Conservation (phyloP, 768 basidiomycete species). For the Tulasnella sp. region DNA sequence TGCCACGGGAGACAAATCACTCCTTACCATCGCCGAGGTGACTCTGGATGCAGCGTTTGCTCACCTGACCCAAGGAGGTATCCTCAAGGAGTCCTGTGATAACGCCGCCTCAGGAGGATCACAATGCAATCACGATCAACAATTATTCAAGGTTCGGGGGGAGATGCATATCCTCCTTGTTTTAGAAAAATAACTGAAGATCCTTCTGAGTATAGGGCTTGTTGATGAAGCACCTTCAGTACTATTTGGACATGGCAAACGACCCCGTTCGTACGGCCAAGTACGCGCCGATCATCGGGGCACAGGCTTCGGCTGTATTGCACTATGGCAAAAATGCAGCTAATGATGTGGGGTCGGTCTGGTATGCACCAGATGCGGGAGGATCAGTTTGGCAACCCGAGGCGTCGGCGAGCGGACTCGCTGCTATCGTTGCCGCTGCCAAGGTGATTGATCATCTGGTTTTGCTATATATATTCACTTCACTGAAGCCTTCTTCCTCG, state of each 20-base stretch:
- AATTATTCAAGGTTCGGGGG: conserved; percentile 16
- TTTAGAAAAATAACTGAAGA: conserved; percentile 17
- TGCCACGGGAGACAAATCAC: conserved; percentile 29
- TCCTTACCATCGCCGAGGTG: conserved; percentile 39
- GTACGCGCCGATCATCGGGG: conserved; percentile 29
- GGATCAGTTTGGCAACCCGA: conserved; percentile 26
- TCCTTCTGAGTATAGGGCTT: conserved; percentile 25
- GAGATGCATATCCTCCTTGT: background rate
- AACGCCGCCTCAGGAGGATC: conserved; percentile 31
- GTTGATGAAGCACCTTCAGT: conserved; percentile 35
- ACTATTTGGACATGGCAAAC: conserved; percentile 38
- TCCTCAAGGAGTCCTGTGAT: conserved; percentile 45
- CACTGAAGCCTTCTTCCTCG: too few species aligned
- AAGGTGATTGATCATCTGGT: conserved; percentile 19
- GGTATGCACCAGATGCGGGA: conserved; percentile 20
- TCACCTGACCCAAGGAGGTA: conserved; percentile 31
- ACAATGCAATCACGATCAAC: conserved; percentile 37
- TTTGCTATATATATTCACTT: too few species aligned
- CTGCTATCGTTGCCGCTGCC: conserved; percentile 25
- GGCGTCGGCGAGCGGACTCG: conserved; percentile 25
- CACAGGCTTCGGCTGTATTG: conserved; percentile 35
- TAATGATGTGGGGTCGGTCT: conserved; percentile 32
- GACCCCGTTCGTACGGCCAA: conserved; percentile 23
- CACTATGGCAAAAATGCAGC: conserved; percentile 34
- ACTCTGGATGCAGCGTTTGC: conserved; percentile 42